Conservation (phyloP, 768 basidiomycete genomes). For the Tricholomella constricta region DNA sequence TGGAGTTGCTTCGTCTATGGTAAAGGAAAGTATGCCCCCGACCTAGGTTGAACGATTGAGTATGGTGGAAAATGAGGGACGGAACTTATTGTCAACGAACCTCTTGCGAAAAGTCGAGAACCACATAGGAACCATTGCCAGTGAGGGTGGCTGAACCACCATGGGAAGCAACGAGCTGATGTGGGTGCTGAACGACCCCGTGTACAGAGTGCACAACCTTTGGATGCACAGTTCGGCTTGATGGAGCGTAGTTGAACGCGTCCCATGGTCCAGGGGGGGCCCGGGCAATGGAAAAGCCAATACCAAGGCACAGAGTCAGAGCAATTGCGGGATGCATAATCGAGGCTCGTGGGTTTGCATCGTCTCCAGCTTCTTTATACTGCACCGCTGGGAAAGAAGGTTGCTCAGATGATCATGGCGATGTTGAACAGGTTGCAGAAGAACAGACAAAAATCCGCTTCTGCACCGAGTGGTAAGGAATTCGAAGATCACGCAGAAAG, state of each 20-base stretch:
- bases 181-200: conserved; percentile 28
- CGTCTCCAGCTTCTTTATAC: background rate
- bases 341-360: background rate
- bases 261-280: conserved; percentile 48
- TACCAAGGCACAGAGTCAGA: background rate
- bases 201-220: conserved; percentile 24
- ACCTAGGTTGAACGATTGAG: conserved; percentile 21
- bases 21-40: conserved; percentile 34
- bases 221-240: conserved; percentile 32
- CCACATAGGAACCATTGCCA: conserved; percentile 35
- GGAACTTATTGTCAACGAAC: conserved; percentile 18
- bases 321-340: conserved; percentile 3
- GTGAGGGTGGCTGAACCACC: conserved; percentile 27
- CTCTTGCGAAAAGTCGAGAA: conserved; percentile 42
- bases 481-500: background rate
- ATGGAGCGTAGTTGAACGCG: conserved; percentile 42
- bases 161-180: conserved; percentile 25
- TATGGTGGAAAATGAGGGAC: background rate
- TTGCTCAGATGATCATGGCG: background rate
- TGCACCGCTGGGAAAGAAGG: background rate
- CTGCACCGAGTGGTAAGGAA: background rate
- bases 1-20: conserved; percentile 25
- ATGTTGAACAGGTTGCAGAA: background rate
- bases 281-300: conserved; percentile 11
- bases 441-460: background rate